phyloP scores from a whole-genome alignment of 257 asterid species.

The Solanum sparsipilum region DNA sequence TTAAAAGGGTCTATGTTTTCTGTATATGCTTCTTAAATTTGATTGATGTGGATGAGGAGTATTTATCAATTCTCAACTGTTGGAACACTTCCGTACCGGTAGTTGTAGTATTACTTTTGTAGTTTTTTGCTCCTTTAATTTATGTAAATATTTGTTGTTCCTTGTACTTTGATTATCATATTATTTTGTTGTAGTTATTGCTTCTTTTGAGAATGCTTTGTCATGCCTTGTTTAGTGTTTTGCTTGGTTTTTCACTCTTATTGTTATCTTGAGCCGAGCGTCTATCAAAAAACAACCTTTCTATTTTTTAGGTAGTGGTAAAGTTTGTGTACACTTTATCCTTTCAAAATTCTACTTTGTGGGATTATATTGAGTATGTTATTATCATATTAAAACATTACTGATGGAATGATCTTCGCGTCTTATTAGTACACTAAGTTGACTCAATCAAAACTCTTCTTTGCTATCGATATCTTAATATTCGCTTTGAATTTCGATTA shows the following conservation, averaged over 20 bases:
- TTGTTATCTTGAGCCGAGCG: not conserved
- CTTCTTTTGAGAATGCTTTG: not conserved
- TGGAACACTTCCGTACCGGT: not conserved
- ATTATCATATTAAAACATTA: not conserved
- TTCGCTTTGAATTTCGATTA: not conserved
- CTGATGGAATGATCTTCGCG: not conserved
- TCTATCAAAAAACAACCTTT: not conserved
- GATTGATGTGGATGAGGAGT: not conserved
- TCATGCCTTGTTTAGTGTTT: not conserved
- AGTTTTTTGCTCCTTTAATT: not conserved
- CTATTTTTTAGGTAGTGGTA: not conserved
- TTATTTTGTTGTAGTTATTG: not conserved
- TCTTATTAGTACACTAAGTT: not conserved
- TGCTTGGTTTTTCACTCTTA: not conserved
- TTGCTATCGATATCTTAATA: not conserved
- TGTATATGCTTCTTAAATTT: not conserved
- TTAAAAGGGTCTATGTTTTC: not conserved
- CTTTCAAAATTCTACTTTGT: too few relatives aligned
- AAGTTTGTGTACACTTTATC: too few relatives aligned
- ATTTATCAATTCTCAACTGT: not conserved
- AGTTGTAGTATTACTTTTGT: not conserved
- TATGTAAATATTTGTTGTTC: not conserved
- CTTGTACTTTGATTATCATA: not conserved
- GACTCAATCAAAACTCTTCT: not conserved
- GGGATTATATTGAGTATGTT: too few relatives aligned